Conservation (phyloP, 2,329 filamentous ascomycete species). For the Colletotrichum neosansevieriae region DNA sequence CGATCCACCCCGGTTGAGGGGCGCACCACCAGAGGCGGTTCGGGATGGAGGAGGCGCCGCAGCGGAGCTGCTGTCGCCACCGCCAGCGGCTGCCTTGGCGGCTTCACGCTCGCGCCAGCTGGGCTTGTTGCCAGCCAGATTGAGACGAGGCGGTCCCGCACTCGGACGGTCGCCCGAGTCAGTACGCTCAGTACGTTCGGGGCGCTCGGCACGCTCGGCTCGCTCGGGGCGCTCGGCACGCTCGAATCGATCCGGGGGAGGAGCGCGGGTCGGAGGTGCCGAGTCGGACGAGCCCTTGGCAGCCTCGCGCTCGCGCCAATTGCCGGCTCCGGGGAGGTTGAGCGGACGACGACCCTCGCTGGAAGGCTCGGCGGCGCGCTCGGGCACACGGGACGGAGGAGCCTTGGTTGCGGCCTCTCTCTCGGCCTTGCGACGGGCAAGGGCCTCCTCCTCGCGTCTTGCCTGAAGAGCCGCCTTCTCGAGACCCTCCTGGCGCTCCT, state of each 20-base stretch:
- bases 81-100: constrained; percentile 54
- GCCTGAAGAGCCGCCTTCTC: constrained; percentile 78
- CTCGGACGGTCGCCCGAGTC: constrained; percentile 59
- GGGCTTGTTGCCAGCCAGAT: constrained; percentile 70
- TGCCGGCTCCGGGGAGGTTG: constrained; percentile 51
- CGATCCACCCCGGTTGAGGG: constrained; percentile 58
- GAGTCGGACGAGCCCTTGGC: constrained; percentile 51
- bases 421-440: constrained; percentile 77
- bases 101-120: constrained; percentile 82
- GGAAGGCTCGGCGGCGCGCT: constrained; percentile 50
- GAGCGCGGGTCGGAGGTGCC: constrained; percentile 45
- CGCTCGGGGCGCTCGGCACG: constrained; percentile 31
- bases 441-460: constrained; percentile 88
- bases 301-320: constrained; percentile 58
- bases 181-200: constrained; percentile 47
- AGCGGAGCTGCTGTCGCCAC: constrained; percentile 47
- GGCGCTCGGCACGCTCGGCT: constrained; percentile 23
- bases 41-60: constrained; percentile 54
- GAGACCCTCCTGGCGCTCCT: constrained; percentile 75
- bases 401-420: constrained; percentile 63
- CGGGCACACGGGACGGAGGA: constrained; percentile 56
- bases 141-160: constrained; percentile 69
- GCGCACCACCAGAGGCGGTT: constrained; percentile 54
- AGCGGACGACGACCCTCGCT: constrained; percentile 43
- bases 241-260: constrained; percentile 27